These are phyloP conservation scores for Debaryomyces fabryi DNA, from an alignment of 1,139 yeast genomes.

Conservation along the genomic window DNA sequence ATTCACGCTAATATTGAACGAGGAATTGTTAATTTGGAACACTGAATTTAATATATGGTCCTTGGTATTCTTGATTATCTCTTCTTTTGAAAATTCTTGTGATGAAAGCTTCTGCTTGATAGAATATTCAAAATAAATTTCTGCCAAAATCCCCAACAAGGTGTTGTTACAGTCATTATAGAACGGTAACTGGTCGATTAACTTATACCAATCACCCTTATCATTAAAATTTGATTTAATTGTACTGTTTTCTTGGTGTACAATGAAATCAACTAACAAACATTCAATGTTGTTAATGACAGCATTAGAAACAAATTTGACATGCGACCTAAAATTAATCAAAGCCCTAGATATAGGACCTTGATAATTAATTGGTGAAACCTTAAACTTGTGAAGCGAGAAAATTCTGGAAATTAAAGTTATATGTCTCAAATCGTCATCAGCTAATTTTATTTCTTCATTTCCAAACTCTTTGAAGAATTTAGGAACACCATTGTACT, in stretches of 20 bases:
- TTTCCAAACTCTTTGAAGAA: slow-evolving; percentile 37
- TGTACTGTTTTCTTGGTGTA: slow-evolving; percentile 55
- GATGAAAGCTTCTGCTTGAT: slow-evolving; percentile 33
- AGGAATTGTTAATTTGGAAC: slow-evolving; percentile 41
- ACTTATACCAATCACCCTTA: slow-evolving; percentile 57
- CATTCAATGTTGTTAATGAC: slow-evolving; percentile 60
- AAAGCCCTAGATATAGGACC: slow-evolving; percentile 73
- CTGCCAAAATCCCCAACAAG: slow-evolving; percentile 46
- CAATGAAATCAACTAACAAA: slow-evolving; percentile 53
- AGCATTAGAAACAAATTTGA: slow-evolving; percentile 54
- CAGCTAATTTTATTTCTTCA: slow-evolving; percentile 30
- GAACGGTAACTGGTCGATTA: slow-evolving; percentile 67
- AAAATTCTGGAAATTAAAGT: slow-evolving; percentile 61
- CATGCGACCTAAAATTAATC: slow-evolving; percentile 66
- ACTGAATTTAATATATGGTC: slow-evolving; percentile 42
- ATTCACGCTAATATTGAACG: slow-evolving; percentile 46
- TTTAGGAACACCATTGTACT: slow-evolving; percentile 39
- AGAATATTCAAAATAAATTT: slow-evolving; percentile 45
- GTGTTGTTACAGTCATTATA: slow-evolving; percentile 47
- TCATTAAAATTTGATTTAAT: slow-evolving; percentile 37
- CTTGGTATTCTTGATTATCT: slow-evolving; percentile 31
- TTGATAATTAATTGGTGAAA: slow-evolving; percentile 61
- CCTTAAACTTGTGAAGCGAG: slow-evolving; percentile 52
- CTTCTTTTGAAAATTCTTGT: slow-evolving; percentile 26
- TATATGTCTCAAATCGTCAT: slow-evolving; percentile 37